phyloP scores from a whole-genome alignment of 768 basidiomycete genomes.

The Termitomyces sp. region DNA sequence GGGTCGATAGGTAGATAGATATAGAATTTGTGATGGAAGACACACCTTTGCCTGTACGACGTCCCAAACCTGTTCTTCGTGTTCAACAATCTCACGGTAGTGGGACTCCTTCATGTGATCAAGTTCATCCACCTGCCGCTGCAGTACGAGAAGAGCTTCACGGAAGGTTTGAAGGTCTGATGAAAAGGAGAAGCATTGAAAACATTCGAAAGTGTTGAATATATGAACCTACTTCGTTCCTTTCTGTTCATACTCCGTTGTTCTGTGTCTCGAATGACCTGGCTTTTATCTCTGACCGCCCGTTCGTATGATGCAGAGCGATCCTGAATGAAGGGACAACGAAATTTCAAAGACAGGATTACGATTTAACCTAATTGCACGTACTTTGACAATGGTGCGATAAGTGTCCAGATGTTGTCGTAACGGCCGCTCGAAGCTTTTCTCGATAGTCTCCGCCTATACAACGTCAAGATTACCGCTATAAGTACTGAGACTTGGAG shows the following conservation, averaged over 20 bases:
- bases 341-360: constrained; percentile 1
- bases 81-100: constrained; percentile 86
- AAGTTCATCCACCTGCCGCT: constrained; percentile 88
- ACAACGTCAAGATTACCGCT: constrained; percentile 4
- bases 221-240: constrained; percentile 66
- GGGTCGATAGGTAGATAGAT: constrained; percentile 12
- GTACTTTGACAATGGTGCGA: constrained; percentile 66
- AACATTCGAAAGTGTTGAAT: neutral
- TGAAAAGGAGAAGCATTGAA: constrained; percentile 14
- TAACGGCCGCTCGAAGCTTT: constrained; percentile 86
- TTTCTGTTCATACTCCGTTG: constrained; percentile 80
- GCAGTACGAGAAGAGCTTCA: constrained; percentile 76
- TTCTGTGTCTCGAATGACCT: constrained; percentile 83
- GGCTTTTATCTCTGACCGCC: constrained; percentile 78
- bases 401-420: constrained; percentile 84
- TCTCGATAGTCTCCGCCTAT: constrained; percentile 83
- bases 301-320: constrained; percentile 84
- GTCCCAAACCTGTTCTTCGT: constrained; percentile 97
- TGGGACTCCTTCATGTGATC: constrained; percentile 83
- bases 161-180: constrained; percentile 87
- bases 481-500: constrained; percentile 4
- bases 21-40: constrained; percentile 3
- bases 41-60: constrained; percentile 80
- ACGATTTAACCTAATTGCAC: constrained; percentile 13
- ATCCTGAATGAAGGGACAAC: constrained; percentile 47